Evolutionary conservation across 2,329 filamentous ascomycete species (phyloP).

Genomic region (Colletotrichum aenigma): DNA sequence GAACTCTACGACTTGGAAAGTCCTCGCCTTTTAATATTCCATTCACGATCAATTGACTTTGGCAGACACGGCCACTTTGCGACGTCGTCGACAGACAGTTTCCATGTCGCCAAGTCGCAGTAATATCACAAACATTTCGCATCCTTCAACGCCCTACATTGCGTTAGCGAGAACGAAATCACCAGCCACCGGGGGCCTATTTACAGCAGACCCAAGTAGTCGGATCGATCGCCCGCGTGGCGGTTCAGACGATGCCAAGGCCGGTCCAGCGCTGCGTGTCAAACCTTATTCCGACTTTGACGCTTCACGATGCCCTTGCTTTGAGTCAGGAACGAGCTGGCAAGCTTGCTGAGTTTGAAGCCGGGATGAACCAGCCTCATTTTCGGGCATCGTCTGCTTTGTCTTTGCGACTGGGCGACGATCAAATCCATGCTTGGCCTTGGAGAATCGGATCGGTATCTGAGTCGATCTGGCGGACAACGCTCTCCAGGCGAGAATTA

Average conservation of each 20-base stretch:
- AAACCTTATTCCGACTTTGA: neutral
- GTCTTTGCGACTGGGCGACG: neutral
- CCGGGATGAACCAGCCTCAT: neutral
- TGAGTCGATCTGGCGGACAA: neutral
- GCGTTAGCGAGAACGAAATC: neutral
- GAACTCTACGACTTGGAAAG: neutral
- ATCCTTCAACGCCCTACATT: rapidly evolving
- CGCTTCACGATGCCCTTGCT: neutral
- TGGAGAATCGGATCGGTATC: neutral
- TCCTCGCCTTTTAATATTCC: neutral
- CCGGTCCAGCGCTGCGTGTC: neutral
- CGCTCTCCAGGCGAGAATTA: rapidly evolving
- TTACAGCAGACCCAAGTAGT: no score
- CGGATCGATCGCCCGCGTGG: neutral
- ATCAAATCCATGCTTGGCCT: neutral
- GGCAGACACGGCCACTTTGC: neutral
- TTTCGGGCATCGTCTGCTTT: neutral
- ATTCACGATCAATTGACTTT: neutral
- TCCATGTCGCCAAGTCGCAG: neutral
- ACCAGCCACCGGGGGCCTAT: neutral
- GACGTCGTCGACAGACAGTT: neutral
- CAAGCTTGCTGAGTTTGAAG: neutral
- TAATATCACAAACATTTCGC: neutral
- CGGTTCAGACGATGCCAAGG: neutral
- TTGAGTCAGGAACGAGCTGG: neutral